Evolutionary conservation across 2,329 filamentous ascomycete species (phyloP).

Genomic region (Tolypocladium ovalisporum): DNA sequence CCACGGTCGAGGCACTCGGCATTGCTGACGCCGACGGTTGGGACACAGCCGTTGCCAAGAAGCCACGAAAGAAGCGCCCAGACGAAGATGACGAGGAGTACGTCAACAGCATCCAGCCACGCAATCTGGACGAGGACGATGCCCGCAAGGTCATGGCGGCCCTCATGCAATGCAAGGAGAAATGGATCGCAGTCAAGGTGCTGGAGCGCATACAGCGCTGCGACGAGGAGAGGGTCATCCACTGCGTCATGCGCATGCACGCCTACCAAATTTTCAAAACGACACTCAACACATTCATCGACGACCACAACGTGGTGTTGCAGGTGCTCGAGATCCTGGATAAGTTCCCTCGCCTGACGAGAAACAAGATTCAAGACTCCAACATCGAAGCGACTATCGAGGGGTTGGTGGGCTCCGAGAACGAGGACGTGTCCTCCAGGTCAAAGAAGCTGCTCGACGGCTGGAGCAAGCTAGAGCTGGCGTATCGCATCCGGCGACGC

Average conservation of each 20-base stretch:
- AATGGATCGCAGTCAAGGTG: constrained; percentile 97
- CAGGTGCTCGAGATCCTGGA: constrained; percentile 86
- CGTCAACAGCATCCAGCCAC: constrained; percentile 76
- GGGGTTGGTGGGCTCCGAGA: constrained; percentile 53
- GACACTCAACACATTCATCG: constrained; percentile 70
- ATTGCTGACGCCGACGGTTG: constrained; percentile 89
- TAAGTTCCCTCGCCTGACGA: constrained; percentile 78
- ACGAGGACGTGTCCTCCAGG: constrained; percentile 64
- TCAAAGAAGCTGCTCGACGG: constrained; percentile 63
- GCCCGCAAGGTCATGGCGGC: constrained; percentile 94
- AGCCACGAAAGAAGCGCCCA: constrained; percentile 82
- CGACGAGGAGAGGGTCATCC: constrained; percentile 76
- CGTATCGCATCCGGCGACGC: constrained; percentile 85
- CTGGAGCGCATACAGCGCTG: constrained; percentile 79
- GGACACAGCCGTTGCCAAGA: constrained; percentile 84
- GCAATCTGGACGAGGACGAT: constrained; percentile 67
- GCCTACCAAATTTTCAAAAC: constrained; percentile 92
- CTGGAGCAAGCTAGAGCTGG: constrained; percentile 84
- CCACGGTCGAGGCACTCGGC: constrained; percentile 87
- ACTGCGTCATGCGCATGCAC: constrained; percentile 89
- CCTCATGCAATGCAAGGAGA: constrained; percentile 96
- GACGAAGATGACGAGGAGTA: constrained; percentile 94
- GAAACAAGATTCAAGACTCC: constrained; percentile 94
- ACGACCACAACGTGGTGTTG: constrained; percentile 81
- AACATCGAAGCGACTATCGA: constrained; percentile 82